A percentile compares a stretch with the other conserved stretches of the same genome.
Evolutionary conservation across 148 eudicot species (phyloP).

Genomic region (Chenopodium berlandieri): DNA sequence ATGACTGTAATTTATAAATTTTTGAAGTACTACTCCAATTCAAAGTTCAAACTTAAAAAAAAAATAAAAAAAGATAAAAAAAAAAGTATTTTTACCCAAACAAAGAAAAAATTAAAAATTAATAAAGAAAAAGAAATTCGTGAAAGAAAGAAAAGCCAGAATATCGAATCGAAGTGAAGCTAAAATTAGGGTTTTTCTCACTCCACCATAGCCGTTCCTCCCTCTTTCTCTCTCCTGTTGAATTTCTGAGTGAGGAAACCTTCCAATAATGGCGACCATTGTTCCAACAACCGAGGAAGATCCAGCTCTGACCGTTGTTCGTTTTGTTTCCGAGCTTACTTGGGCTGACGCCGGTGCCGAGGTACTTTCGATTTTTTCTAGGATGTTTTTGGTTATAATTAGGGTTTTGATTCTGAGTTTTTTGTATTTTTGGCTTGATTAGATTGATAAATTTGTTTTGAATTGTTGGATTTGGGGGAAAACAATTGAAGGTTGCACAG

Average conservation of each 20-base stretch:
- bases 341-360: slow-evolving; percentile 98
- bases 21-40: too few species aligned
- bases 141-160: neutral
- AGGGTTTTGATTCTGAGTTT: neutral
- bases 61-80: too few species aligned
- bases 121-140: neutral
- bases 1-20: too few species aligned
- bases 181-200: slow-evolving; percentile 19
- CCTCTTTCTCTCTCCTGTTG: neutral
- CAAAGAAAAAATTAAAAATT: too few species aligned
- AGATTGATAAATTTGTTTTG: neutral
- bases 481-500: slow-evolving; percentile 61
- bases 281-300: slow-evolving; percentile 93
- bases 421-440: too few species aligned
- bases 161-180: neutral
- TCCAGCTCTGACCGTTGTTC: slow-evolving; percentile 75
- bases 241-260: too few species aligned
- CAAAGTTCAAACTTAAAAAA: too few species aligned
- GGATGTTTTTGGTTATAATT: neutral
- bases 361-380: slow-evolving; percentile 32
- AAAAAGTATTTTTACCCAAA: too few species aligned
- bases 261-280: slow-evolving; percentile 64
- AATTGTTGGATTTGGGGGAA: neutral
- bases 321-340: slow-evolving; percentile 72
- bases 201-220: slow-evolving; percentile 21